Percentiles rank a stretch among this genome's conserved stretches.
phyloP scores from a whole-genome alignment of 2,329 filamentous ascomycete genomes.

The Aspergillus neotritici region DNA sequence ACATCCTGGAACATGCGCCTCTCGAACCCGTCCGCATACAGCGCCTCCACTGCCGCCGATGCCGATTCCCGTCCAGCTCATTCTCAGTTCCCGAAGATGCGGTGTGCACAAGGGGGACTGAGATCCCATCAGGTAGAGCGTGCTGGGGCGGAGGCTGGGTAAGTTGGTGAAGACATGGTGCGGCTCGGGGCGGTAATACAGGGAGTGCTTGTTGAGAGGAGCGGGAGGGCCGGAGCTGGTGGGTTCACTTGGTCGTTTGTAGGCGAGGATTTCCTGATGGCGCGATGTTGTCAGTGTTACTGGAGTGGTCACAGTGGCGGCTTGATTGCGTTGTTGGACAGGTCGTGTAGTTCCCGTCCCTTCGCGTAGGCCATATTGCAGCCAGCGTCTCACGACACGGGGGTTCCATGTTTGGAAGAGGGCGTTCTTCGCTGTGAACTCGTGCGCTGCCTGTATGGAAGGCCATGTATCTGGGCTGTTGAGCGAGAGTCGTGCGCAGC shows the following conservation, averaged over 20 bases:
- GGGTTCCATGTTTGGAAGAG: background rate
- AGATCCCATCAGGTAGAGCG: conserved; percentile 26
- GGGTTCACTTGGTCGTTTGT: too few relatives aligned
- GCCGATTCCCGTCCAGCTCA: conserved; percentile 25
- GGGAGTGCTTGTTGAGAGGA: background rate
- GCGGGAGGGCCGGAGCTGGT: too few relatives aligned
- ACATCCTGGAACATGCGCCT: background rate
- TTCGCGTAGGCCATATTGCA: background rate
- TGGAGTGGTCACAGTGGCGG: too few relatives aligned
- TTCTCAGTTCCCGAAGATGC: conserved; percentile 19
- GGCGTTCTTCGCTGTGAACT: background rate
- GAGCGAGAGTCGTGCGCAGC: background rate
- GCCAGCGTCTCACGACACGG: background rate
- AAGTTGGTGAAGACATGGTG: conserved; percentile 18
- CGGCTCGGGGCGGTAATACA: background rate
- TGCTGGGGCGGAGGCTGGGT: conserved; percentile 25
- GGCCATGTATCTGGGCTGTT: conserved; percentile 7
- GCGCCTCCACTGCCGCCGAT: conserved; percentile 26
- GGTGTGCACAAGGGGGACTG: conserved; percentile 20
- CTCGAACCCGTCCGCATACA: conserved; percentile 5
- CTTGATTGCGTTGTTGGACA: too few relatives aligned
- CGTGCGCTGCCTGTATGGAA: conserved; percentile 2
- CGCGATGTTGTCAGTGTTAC: too few relatives aligned
- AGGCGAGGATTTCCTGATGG: too few relatives aligned
- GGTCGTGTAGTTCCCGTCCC: too few relatives aligned